Conservation (phyloP, 2,329 filamentous ascomycete genomes). For the Cladosporium sp. region DNA sequence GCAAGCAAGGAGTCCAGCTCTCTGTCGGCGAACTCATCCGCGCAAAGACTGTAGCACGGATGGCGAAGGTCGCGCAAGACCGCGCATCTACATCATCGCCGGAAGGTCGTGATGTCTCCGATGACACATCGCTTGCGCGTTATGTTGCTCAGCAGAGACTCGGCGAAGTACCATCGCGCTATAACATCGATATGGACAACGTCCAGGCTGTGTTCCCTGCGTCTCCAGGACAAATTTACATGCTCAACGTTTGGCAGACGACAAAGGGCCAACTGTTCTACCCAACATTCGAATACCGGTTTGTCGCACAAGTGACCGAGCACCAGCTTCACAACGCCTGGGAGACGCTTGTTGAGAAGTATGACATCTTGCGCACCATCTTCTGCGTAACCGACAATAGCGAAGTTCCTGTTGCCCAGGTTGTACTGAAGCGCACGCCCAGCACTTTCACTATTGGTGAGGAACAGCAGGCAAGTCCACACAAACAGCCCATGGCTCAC, state of each 20-base stretch:
- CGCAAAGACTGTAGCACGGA: constrained; percentile 63
- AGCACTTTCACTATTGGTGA: constrained; percentile 36
- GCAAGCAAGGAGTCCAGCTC: constrained; percentile 61
- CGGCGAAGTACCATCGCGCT: background rate
- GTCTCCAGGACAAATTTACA: constrained; percentile 76
- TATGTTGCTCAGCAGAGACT: constrained; percentile 21
- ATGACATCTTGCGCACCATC: constrained; percentile 68
- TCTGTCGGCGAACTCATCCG: constrained; percentile 71
- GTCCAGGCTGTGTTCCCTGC: constrained; percentile 65
- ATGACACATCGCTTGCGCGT: constrained; percentile 21
- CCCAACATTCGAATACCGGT: constrained; percentile 65
- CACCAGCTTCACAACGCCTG: constrained; percentile 60
- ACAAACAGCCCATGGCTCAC: constrained; percentile 28
- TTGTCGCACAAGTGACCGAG: constrained; percentile 44
- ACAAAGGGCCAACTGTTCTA: constrained; percentile 69
- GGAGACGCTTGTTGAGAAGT: constrained; percentile 55
- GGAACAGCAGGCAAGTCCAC: constrained; percentile 17
- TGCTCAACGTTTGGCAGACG: constrained; percentile 75
- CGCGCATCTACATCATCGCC: background rate
- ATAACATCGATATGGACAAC: constrained; percentile 44
- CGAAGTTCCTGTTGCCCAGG: constrained; percentile 62
- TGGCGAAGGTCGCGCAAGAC: constrained; percentile 47
- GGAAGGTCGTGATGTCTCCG: constrained; percentile 19
- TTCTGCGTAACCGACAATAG: constrained; percentile 57
- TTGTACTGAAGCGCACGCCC: constrained; percentile 51